Percentiles rank a stretch among this genome's conserved stretches.
Evolutionary conservation across 2,329 filamentous ascomycete species (phyloP).

Genomic region (Byssoonygena ceratinophila): DNA sequence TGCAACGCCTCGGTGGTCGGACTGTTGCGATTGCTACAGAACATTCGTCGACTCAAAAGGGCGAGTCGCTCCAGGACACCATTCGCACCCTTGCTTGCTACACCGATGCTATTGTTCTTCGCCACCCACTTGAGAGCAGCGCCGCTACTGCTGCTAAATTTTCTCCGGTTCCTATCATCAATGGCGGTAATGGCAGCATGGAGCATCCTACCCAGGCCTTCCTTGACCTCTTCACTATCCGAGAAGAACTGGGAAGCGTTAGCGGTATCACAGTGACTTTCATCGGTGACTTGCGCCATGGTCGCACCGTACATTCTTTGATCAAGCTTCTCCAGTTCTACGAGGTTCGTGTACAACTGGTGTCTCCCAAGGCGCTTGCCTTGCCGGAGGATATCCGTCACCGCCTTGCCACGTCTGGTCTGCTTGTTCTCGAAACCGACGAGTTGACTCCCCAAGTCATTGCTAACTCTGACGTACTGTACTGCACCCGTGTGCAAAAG

Average conservation of each 20-base stretch:
- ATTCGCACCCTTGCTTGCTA: constrained; percentile 91
- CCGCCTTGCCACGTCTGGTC: constrained; percentile 60
- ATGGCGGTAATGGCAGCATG: constrained; percentile 88
- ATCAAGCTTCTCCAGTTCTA: constrained; percentile 92
- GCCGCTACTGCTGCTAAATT: constrained; percentile 76
- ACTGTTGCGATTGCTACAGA: constrained; percentile 72
- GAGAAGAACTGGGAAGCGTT: constrained; percentile 91
- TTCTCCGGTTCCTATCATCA: constrained; percentile 85
- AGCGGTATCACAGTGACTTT: constrained; percentile 95
- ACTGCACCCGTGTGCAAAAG: constrained; percentile 94
- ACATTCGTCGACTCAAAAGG: constrained; percentile 84
- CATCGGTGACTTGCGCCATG: constrained; percentile 82
- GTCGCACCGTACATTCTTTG: constrained; percentile 87
- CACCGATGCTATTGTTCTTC: constrained; percentile 87
- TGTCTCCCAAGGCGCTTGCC: constrained; percentile 66
- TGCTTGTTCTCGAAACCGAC: constrained; percentile 65
- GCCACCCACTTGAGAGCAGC: constrained; percentile 74
- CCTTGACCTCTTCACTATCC: constrained; percentile 95
- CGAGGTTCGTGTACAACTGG: constrained; percentile 85
- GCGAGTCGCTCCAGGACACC: constrained; percentile 85
- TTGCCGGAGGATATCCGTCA: constrained; percentile 67
- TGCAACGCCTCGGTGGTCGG: constrained; percentile 91
- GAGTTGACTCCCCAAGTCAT: constrained; percentile 79
- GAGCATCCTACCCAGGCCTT: constrained; percentile 98
- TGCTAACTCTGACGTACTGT: constrained; percentile 77